Base-by-base conservation (phyloP, 768 basidiomycete genomes). In the Pleurotus eryngii region DNA sequence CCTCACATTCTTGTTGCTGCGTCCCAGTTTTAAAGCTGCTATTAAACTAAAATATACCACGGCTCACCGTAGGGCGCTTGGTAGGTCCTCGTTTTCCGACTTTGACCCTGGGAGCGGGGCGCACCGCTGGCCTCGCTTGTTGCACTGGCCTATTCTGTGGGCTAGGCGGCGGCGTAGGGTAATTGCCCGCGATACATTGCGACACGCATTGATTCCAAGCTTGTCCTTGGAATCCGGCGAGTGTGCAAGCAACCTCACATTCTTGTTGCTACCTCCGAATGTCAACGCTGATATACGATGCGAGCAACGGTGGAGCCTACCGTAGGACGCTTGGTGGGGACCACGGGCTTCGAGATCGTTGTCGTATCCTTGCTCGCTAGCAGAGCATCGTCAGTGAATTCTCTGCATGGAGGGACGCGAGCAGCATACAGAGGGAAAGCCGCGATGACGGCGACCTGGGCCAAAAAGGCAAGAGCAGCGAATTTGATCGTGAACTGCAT, bases 401-500 rank as follows among this genome's bases (percentile, higher is more conserved):
- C 40, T 42, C 7, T 7, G 17, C 40, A 3, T 42, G 40, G 17
- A 4, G 35, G 17, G 9, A 14, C 12, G 17, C 17, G 3, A 18
- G 35, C 49, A 51, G n/a, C 22, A 18, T 37, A n/a, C 37, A 54
- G 17, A 4, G 51, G 51, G 17, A 38, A 40, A 26, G 51, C 51
- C 20, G 27, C 20, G 5, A 54, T 39, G n/a, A 40, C n/a, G 14
- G 51, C 20, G n/a, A 42, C 51, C 17, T 42, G 37, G 12, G 39
- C 22, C n/a, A 54, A 18, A 15, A 54, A 24, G 6, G 51, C 51
- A 15, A 54, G 51, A 11, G 24, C 51, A 9, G 39, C 39, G 39
- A 54, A 54, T n/a, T 54, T 54, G 22, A 54, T n/a, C 11, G 51
- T 40, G 17, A 54, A 18, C 26, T 54, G 51, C 51, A 54, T 54